These are phyloP conservation scores for Coniochaeta pulveracea DNA, from an alignment of 2,329 filamentous ascomycete genomes.

Conservation along the genomic window DNA sequence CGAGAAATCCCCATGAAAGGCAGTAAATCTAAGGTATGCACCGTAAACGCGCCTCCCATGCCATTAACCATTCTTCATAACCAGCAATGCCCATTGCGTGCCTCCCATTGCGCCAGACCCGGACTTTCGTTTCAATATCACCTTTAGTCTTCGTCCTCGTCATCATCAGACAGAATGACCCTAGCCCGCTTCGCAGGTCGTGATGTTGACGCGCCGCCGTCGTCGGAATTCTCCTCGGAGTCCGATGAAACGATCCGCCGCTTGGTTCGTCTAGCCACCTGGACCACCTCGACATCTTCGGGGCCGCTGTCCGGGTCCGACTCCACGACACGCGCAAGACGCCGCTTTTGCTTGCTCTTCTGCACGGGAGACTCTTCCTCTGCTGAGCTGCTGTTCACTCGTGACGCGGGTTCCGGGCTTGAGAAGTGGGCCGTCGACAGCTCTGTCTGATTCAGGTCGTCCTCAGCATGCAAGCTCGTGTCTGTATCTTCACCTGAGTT, in stretches of 20 bases:
- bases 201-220: background rate
- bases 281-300: background rate
- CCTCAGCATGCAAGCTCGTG: background rate
- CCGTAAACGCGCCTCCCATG: too few species aligned
- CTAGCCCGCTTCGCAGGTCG: slow-evolving; percentile 1
- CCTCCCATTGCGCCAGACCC: too few species aligned
- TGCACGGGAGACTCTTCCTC: background rate
- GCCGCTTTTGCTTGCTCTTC: background rate
- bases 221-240: background rate
- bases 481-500: background rate
- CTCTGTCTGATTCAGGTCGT: background rate
- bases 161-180: background rate
- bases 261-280: background rate
- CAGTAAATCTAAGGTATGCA: too few species aligned
- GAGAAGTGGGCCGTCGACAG: background rate
- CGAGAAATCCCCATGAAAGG: too few species aligned
- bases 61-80: too few species aligned
- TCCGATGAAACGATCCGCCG: slow-evolving; percentile 1
- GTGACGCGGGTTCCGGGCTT: background rate
- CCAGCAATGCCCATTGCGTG: too few species aligned
- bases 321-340: background rate
- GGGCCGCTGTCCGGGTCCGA: background rate
- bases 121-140: too few species aligned
- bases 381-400: background rate
- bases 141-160: too few species aligned